Conservation (phyloP, 2,329 filamentous ascomycete genomes). For the Hypomyces rosellus region DNA sequence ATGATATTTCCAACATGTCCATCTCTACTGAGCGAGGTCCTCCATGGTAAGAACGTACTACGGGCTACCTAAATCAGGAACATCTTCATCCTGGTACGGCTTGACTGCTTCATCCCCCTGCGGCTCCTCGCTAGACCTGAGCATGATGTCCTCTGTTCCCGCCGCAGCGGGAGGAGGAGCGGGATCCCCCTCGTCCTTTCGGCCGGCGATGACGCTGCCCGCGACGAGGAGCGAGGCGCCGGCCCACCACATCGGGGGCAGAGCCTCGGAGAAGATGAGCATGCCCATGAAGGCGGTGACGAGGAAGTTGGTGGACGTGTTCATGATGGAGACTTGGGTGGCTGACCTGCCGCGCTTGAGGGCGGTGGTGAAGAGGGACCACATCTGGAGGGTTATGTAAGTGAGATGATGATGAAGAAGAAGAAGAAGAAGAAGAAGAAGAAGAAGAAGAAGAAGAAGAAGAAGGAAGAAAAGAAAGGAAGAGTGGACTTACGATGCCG, state of each 20-base stretch:
- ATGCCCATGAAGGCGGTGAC: slow-evolving; percentile 66
- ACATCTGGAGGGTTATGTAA: slow-evolving; percentile 49
- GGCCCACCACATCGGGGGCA: slow-evolving; percentile 71
- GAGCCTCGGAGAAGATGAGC: slow-evolving; percentile 62
- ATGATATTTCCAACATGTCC: too few relatives aligned
- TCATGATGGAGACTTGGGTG: slow-evolving; percentile 74
- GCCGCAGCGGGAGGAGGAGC: slow-evolving; percentile 12
- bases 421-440: slow-evolving; percentile 58
- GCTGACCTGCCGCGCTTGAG: slow-evolving; percentile 69
- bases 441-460: slow-evolving; percentile 56
- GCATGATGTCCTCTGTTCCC: slow-evolving; percentile 24
- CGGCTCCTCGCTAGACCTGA: slow-evolving; percentile 21
- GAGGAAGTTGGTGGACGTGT: slow-evolving; percentile 77
- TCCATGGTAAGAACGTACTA: background rate
- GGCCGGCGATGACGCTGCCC: slow-evolving; percentile 72
- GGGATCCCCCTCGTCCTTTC: slow-evolving; percentile 50
- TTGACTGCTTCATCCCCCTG: slow-evolving; percentile 16
- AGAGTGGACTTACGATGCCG: slow-evolving; percentile 51
- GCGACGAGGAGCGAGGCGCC: slow-evolving; percentile 66
- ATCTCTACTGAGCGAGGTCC: too few relatives aligned
- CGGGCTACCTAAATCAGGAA: slow-evolving; percentile 27
- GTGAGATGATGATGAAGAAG: background rate
- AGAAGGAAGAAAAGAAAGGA: background rate
- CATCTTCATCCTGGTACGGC: slow-evolving; percentile 28
- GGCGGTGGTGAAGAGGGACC: slow-evolving; percentile 74